Conservation (phyloP, 2,329 filamentous ascomycete species). For the Lachnellula suecica region DNA sequence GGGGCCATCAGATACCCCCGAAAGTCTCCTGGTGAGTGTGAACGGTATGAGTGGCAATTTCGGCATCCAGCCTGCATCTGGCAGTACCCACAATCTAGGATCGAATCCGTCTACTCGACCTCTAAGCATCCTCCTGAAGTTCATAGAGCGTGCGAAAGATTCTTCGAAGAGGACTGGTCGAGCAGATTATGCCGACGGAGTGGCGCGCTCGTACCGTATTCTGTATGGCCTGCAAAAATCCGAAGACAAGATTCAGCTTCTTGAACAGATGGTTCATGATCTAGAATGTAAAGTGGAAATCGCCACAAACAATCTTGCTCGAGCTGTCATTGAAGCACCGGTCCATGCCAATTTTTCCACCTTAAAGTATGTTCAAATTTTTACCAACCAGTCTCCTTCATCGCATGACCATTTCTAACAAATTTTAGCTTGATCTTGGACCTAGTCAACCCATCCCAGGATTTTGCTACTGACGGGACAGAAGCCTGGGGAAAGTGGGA, state of each 20-base stretch:
- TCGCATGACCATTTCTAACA: conserved; percentile 1
- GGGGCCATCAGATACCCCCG: background rate
- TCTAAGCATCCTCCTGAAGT: conserved; percentile 40
- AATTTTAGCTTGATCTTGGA: conserved; percentile 28
- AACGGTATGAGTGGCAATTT: background rate
- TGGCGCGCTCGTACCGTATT: conserved; percentile 74
- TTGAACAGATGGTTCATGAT: conserved; percentile 56
- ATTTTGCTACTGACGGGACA: conserved; percentile 3
- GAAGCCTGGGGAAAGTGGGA: conserved; percentile 12
- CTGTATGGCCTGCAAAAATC: conserved; percentile 57
- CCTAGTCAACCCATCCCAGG: conserved; percentile 14
- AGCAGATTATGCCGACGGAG: conserved; percentile 89
- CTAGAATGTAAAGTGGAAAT: conserved; percentile 64
- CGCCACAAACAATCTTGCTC: conserved; percentile 64
- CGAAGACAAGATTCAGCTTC: conserved; percentile 46
- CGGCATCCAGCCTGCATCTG: background rate
- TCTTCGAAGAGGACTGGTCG: conserved; percentile 71
- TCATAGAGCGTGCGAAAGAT: conserved; percentile 52
- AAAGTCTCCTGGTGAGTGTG: background rate
- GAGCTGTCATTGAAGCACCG: conserved; percentile 64
- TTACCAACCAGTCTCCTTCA: background rate
- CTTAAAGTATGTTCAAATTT: conserved; percentile 48
- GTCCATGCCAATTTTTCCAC: conserved; percentile 71
- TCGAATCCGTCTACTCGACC: background rate
- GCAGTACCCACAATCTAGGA: background rate